Evolutionary conservation across 768 basidiomycete species (phyloP), one percentile per base, ranked within the genome.

Genomic region (Leucosporidium yakuticum): DNA sequence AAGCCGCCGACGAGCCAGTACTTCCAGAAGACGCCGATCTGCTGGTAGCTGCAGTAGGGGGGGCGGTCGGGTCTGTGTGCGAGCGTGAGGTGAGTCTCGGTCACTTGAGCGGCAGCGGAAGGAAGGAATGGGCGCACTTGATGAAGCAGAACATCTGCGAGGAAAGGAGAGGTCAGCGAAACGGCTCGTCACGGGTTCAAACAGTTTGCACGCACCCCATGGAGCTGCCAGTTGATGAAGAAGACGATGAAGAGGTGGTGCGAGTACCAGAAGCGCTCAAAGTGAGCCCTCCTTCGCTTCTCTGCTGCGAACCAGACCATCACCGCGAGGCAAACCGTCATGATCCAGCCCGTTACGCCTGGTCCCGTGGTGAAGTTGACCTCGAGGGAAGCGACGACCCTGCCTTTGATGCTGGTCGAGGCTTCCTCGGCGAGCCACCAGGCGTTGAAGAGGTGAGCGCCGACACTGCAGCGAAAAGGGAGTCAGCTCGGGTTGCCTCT

Each of bases 21-120:
- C 63, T 89, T 87, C 94, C 95, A 98, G 82, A 98, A 97, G 69
- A 95, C 91, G 73, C 92, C 94, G 70, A 94, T 87, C 48, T 81
- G 84, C 77, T 88, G 88, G 79, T 78, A 88, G 6, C 89, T 90
- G 80, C 94, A 98, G 79, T 83, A 93, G 0, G 91, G 91, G 0
- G 89, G 27, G 23, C 48, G 49, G 20, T 61, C 60, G 2, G 59
- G 59, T 27, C 32, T 58, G 31, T 15, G 14, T 20, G 32, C 34
- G 55, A 34, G 5, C 7, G 25, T 34, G 4, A 34, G 32, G 6
- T 29, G 21, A 21, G 14, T 56, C 31, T 17, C 21, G n/a, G n/a
- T n/a, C n/a, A n/a, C n/a, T n/a, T n/a, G 14, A 44, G 14, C 6
- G 8, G 8, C 39, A 44, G 39, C 11, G n/a, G 14, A 15, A 32